Evolutionary conservation across 352 stramenopile species (phyloP).

Genomic region (Hyaloperonospora brassicae): DNA sequence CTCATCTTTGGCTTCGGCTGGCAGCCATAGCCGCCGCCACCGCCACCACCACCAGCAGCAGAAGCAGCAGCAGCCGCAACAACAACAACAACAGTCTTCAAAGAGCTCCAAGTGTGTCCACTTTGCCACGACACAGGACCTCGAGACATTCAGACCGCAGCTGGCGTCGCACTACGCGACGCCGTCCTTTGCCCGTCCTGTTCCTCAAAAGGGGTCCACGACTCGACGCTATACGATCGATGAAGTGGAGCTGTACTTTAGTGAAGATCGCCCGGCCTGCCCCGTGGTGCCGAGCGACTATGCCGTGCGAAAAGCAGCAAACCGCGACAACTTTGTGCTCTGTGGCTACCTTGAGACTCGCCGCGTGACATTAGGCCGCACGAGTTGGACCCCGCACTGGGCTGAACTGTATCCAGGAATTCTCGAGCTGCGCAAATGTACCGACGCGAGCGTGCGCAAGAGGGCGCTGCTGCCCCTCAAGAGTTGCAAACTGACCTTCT

Average conservation of each 20-base stretch:
- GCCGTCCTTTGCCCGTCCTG: slow-evolving; percentile 19
- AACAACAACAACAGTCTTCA: neutral
- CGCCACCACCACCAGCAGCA: too few relatives aligned
- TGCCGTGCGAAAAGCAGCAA: slow-evolving; percentile 41
- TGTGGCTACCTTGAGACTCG: slow-evolving; percentile 41
- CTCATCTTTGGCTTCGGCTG: slow-evolving; percentile 7
- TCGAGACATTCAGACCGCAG: slow-evolving; percentile 25
- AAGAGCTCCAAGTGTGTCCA: slow-evolving; percentile 35
- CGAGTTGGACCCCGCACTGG: slow-evolving; percentile 47
- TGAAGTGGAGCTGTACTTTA: slow-evolving; percentile 60
- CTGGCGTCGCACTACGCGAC: slow-evolving; percentile 44
- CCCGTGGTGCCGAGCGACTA: slow-evolving; percentile 34
- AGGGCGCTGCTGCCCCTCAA: slow-evolving; percentile 45
- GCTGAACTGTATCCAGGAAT: slow-evolving; percentile 65
- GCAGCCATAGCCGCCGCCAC: slow-evolving; percentile 2
- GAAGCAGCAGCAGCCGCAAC: too few relatives aligned
- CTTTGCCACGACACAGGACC: slow-evolving; percentile 39
- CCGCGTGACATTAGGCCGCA: slow-evolving; percentile 36
- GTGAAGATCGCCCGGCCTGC: slow-evolving; percentile 32
- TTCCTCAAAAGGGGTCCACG: slow-evolving; percentile 42
- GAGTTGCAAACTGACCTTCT: slow-evolving; percentile 36
- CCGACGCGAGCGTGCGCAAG: slow-evolving; percentile 51
- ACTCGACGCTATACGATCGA: slow-evolving; percentile 48
- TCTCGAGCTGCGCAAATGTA: slow-evolving; percentile 48
- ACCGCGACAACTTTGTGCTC: slow-evolving; percentile 42